Conservation (phyloP, 495 filamentous ascomycete species). For the Xylaria curta region DNA sequence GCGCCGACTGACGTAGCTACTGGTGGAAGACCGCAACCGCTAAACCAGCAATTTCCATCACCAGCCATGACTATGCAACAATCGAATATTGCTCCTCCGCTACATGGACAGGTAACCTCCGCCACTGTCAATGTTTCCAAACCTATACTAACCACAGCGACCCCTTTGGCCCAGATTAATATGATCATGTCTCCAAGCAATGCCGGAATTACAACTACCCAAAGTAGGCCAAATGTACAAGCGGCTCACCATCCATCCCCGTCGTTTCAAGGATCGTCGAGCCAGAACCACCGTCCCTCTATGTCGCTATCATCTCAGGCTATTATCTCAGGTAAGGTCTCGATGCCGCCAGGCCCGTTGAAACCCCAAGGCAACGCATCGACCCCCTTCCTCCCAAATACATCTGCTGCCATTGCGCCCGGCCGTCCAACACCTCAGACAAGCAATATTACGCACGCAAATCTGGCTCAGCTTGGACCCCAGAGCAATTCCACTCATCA, state of each 20-base stretch:
- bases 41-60: constrained; percentile 1
- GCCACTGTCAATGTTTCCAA: background rate
- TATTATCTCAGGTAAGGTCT: background rate
- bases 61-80: constrained; percentile 15
- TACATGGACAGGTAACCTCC: background rate
- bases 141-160: background rate
- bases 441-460: background rate
- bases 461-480: background rate
- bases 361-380: constrained; percentile 1
- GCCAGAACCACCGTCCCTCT: background rate
- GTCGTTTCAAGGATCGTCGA: background rate
- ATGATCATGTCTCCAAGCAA: background rate
- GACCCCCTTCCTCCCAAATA: background rate
- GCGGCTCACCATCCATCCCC: background rate
- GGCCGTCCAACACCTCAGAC: constrained; percentile 6
- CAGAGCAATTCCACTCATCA: background rate
- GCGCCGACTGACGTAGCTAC: too few species aligned
- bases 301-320: constrained; percentile 1
- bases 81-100: background rate
- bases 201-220: background rate
- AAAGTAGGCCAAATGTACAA: constrained; percentile 1
- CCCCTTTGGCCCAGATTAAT: background rate
- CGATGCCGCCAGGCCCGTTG: background rate
- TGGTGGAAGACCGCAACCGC: background rate
- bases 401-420: background rate